Evolutionary conservation across 768 basidiomycete species (phyloP), one percentile per base, ranked within the genome.

Genomic region (Sarcomyxa edulis): DNA sequence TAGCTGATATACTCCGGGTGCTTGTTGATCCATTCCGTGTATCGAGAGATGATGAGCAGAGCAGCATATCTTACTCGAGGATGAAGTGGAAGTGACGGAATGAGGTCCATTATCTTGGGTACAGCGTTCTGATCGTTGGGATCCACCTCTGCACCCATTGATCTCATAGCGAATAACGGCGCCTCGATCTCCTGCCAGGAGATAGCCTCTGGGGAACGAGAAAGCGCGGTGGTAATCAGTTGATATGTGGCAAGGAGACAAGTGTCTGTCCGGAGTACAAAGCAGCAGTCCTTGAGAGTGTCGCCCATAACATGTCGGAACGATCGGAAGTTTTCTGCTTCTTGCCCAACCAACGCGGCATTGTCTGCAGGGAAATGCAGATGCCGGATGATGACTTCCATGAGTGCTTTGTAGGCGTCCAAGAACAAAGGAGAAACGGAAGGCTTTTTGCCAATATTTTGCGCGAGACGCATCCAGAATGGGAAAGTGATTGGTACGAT

Each of bases 231-330:
- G 21, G 78, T 79, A 45, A 98, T 84, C 54, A 88, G 72, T 43
- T 87, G 81, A 61, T 89, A 89, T 2, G 93, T 75, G 3, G 84
- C 72, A 37, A 82, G 59, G 29, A 99, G 70, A 54, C 96, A 98
- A 2, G 72, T 72, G 35, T 91, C 84, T 2, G 94, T 76, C 30
- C 92, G 87, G 31, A 99, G 74, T 32, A 99, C 92, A 46, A 83
- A 76, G 61, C 96, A 99, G 56, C 96, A 98, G 55, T 99, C 96
- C 62, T 99, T 99, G 47, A 99, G 73, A 4, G 96, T 98, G 58
- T 99, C 94, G 26, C 96, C 96, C 89, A 99, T 98, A 44, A 93
- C 81, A 66, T 99, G 96, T 33, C 96, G 74, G 70, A 99, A 99
- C 3, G 81, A 76, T 15, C 96, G 78, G 72, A 98, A 99, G 51